Evolutionary conservation across 495 filamentous ascomycete genomes (phyloP).

Genomic region (Talaromyces stipitatus): DNA sequence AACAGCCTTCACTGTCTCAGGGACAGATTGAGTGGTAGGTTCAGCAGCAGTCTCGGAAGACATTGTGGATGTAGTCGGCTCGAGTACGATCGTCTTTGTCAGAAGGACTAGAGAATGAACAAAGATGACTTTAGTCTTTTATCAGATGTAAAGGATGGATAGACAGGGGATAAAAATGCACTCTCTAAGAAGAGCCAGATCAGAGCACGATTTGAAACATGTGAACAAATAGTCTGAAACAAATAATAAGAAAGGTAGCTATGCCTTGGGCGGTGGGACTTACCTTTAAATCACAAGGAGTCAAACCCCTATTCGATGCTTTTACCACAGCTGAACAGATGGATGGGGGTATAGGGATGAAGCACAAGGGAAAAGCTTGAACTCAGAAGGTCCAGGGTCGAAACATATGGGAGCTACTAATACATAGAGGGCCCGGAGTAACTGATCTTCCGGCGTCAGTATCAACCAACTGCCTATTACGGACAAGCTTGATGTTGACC

Average conservation of each 20-base stretch:
- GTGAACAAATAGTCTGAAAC: neutral
- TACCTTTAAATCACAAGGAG: neutral
- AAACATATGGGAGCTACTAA: too few relatives aligned
- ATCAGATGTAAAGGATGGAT: neutral
- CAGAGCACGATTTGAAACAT: neutral
- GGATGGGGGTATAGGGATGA: neutral
- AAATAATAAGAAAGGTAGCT: neutral
- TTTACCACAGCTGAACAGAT: neutral
- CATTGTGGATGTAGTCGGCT: conserved; percentile 10
- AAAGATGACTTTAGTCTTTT: neutral
- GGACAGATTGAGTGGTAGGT: conserved; percentile 4
- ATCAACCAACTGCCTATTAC: neutral
- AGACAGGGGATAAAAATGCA: neutral
- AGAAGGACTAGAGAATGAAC: conserved; percentile 1
- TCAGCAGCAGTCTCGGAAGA: conserved; percentile 11
- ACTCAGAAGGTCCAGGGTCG: neutral
- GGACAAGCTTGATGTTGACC: neutral
- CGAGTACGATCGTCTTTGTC: too few relatives aligned
- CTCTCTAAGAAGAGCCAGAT: neutral
- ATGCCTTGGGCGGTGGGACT: neutral
- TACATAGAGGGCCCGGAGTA: neutral
- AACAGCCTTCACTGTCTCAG: conserved; percentile 9
- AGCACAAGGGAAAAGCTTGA: neutral
- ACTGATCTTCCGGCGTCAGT: neutral
- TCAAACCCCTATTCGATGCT: neutral